Base-by-base conservation (phyloP, 2,329 filamentous ascomycete species). In the Apiospora aurea region DNA sequence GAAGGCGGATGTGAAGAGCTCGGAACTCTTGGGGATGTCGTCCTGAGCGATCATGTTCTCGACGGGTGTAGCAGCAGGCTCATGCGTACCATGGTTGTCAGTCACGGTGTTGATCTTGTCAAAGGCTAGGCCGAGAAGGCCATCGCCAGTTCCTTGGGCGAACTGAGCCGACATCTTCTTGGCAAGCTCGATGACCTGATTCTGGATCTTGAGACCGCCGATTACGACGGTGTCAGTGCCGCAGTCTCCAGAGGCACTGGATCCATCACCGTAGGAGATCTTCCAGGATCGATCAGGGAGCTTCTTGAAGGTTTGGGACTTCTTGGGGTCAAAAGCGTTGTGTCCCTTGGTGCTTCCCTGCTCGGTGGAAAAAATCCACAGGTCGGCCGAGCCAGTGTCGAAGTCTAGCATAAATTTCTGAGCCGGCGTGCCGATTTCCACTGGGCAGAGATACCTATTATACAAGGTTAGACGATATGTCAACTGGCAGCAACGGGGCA, bases 301-400 rank as follows among this genome's bases (percentile, higher is more conserved):
- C 13, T 81, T 77, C 78, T 90, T 85, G 82, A 85, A 93, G 1
- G 90, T 90, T 68, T 83, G 86, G 3, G 91, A 93, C 76, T 91
- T 88, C 66, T 79, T 82, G 2, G 91, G 83, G 77, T 93, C 83
- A 76, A 90, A 94, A 73, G 90, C 83, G 13, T 81, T 84, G 79
- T 91, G 89, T 24, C 82, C 81, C 26, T 81, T 79, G 79, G 77
- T 2, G 74, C 81, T 76, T 26, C 83, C 79, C 13, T 90, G 81
- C 67, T 86, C 82, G 8, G 85, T 87, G 16, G 88, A 90, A 81
- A 87, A 89, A 82, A 90, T 88, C 92, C 91, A 94, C 29, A 92
- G 84, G 82, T 94, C 92, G 26, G 91, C 87, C 14, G 90, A 92
- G 26, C 91, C 91, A 51, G 91, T 93, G 79, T 94, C 92, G 73